Base-by-base conservation (phyloP, 1,139 yeast species). In the Pichia sp. region DNA sequence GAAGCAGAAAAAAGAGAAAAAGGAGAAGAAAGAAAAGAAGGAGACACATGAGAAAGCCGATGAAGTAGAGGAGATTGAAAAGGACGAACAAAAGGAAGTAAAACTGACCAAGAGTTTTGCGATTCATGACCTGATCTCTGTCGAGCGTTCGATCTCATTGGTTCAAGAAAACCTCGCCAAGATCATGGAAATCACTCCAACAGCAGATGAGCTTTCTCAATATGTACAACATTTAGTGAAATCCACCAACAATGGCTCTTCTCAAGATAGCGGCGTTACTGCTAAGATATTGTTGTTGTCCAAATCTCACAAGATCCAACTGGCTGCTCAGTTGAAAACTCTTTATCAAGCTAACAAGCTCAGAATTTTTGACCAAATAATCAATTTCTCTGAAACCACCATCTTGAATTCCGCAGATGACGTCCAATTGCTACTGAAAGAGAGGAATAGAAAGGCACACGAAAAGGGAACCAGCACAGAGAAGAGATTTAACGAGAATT, bases 261-360 rank as follows among this genome's bases (percentile, higher is more conserved):
- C 8, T 19, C 45, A 19, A 3, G 53, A 50, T 19, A 54, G 55
- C 5, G 57, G 54, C 32, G 45, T 57, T 50, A 65, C 73, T 11
- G 69, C 76, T 16, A 73, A 78, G 16, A 50, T 74, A 2, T 66
- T 81, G 16, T 79, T 82, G n/a, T 66, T 86, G 47, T 69, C 78
- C 30, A 75, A 82, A 56, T 84, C 80, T 58, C 70, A 72, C 50
- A 78, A 85, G 55, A 67, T 88, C 31, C 77, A 76, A 50, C 68
- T 87, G 30, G 89, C 90, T 0, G 73, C 85, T 0, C 75, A 76
- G 56, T 68, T 89, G 57, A 84, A 85, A 64, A 71, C 84, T 1
- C 70, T 82, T 43, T 74, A 85, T 61, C 71, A 75, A 26, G 61
- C 74, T 2, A 80, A 81, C 0, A 70, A 77, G 44, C 69, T 84